A percentile compares a stretch with the other conserved stretches of the same genome.
Conservation (phyloP, 257 asterid species). For the Nemophila menziesii region DNA sequence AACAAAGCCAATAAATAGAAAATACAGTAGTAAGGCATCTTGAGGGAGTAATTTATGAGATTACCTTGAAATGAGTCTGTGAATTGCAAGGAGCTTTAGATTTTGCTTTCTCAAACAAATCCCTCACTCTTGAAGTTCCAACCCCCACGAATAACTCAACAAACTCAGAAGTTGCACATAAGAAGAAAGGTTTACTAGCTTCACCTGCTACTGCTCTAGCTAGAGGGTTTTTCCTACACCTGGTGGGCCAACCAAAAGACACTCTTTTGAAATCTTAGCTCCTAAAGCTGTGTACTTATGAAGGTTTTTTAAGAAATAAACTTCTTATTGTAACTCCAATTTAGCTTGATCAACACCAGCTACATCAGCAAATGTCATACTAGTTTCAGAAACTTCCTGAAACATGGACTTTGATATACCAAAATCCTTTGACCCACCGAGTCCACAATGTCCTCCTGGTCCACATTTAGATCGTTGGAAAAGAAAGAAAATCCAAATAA, state of each 20-base stretch:
- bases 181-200: conserved; percentile 88
- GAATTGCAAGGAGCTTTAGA: conserved; percentile 94
- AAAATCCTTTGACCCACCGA: conserved; percentile 97
- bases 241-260: conserved; percentile 92
- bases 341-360: conserved; percentile 99
- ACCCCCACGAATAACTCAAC: conserved; percentile 96
- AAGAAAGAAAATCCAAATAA: conserved; percentile 69
- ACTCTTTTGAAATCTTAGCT: conserved; percentile 91
- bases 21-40: too few species aligned
- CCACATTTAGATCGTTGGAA: conserved; percentile 90
- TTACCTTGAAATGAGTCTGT: too few species aligned
- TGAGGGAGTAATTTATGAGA: too few species aligned
- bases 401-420: conserved; percentile 92
- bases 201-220: conserved; percentile 98
- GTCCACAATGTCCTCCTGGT: conserved; percentile 93
- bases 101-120: conserved; percentile 92
- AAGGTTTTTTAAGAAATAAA: conserved; percentile 89
- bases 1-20: too few species aligned
- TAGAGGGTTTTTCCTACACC: conserved; percentile 93
- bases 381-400: conserved; percentile 96
- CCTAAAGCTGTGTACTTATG: conserved; percentile 95
- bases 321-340: conserved; percentile 85
- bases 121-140: conserved; percentile 98
- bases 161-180: conserved; percentile 96
- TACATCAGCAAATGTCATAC: conserved; percentile 80